Conservation (phyloP, 345 rosid species). For the Eucalyptus microcorys region DNA sequence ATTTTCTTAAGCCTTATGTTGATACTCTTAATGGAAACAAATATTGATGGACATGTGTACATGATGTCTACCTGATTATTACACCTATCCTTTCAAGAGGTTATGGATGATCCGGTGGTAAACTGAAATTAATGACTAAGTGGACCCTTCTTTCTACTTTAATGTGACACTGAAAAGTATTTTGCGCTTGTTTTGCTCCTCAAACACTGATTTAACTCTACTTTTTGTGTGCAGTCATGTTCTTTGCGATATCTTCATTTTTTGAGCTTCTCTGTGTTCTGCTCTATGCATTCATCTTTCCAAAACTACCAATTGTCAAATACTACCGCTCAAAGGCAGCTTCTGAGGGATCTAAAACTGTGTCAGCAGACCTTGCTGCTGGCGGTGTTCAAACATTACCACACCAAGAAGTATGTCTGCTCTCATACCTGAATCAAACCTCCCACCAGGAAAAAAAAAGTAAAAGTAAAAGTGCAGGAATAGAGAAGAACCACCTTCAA, state of each 20-base stretch:
- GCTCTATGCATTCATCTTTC: slow-evolving; percentile 48
- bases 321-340: slow-evolving; percentile 77
- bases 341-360: slow-evolving; percentile 79
- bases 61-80: background rate
- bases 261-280: slow-evolving; percentile 56
- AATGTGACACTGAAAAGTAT: background rate
- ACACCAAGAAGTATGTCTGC: slow-evolving; percentile 1
- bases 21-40: background rate
- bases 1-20: background rate
- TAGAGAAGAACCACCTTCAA: background rate
- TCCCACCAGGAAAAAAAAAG: background rate
- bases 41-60: background rate
- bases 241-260: slow-evolving; percentile 43
- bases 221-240: slow-evolving; percentile 23
- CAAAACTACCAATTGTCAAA: slow-evolving; percentile 73
- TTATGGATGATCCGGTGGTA: background rate
- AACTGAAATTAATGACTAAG: background rate
- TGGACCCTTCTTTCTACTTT: background rate
- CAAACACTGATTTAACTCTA: background rate
- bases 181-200: background rate
- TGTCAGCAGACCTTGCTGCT: slow-evolving; percentile 67
- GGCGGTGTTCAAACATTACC: slow-evolving; percentile 40
- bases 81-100: background rate
- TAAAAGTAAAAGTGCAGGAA: background rate
- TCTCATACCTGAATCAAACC: background rate